Evolutionary conservation across 805 yeast genomes (phyloP).

Genomic region (Kodamaea neixiangensis): DNA sequence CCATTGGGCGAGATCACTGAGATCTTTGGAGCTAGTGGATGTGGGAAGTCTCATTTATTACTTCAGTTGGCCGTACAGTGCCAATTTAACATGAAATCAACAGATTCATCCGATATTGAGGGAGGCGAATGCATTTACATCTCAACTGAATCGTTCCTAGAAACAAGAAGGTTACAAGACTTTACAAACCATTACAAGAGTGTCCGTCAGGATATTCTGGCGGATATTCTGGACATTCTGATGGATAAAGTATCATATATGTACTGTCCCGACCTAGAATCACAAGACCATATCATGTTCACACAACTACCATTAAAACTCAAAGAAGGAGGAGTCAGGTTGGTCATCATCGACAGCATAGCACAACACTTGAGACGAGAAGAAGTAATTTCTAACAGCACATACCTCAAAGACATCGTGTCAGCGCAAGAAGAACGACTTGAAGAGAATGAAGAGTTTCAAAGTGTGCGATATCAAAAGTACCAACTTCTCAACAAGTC

Average conservation of each 20-base stretch:
- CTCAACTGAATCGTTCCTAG: conserved; percentile 74
- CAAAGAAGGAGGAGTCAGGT: conserved; percentile 41
- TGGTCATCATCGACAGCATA: conserved; percentile 77
- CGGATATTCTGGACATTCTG: conserved; percentile 28
- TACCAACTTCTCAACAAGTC: conserved; percentile 24
- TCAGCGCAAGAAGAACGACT: conserved; percentile 19
- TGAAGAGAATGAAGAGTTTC: conserved; percentile 17
- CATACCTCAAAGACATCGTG: conserved; percentile 33
- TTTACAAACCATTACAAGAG: conserved; percentile 18
- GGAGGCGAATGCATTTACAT: conserved; percentile 52
- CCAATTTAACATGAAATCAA: conserved; percentile 30
- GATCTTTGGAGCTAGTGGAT: conserved; percentile 78
- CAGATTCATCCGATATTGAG: not conserved
- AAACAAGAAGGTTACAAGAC: conserved; percentile 57
- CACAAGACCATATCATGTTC: conserved; percentile 69
- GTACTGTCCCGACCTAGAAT: conserved; percentile 66
- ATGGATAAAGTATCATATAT: conserved; percentile 49
- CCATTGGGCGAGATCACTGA: conserved; percentile 51
- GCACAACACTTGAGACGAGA: conserved; percentile 79
- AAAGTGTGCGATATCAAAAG: conserved; percentile 19
- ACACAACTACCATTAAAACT: conserved; percentile 60
- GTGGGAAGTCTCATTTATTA: conserved; percentile 83
- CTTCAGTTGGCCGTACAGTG: conserved; percentile 64
- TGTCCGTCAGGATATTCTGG: conserved; percentile 20
- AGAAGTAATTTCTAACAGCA: conserved; percentile 35